Percentiles rank a stretch among this genome's conserved stretches.
Evolutionary conservation across 148 eudicot genomes (phyloP).

Genomic region (Dysphania ambrosioides): DNA sequence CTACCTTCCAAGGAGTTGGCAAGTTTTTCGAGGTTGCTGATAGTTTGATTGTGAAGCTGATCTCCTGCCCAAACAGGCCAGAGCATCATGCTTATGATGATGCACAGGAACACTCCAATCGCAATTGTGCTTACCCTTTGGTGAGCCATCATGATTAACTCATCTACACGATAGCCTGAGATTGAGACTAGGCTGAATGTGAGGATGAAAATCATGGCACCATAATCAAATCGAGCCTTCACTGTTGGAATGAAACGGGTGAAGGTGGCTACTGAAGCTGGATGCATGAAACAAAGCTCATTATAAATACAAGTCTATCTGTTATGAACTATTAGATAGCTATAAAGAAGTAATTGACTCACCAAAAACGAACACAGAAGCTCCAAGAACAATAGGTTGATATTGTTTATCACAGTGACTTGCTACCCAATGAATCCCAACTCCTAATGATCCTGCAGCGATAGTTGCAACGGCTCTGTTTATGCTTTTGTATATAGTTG

Average conservation of each 20-base stretch:
- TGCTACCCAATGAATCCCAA: slow-evolving; percentile 78
- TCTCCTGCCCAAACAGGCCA: slow-evolving; percentile 87
- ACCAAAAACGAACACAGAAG: slow-evolving; percentile 63
- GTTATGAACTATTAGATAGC: background rate
- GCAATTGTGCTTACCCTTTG: slow-evolving; percentile 59
- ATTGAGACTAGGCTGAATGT: slow-evolving; percentile 82
- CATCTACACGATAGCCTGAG: slow-evolving; percentile 79
- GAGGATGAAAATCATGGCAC: slow-evolving; percentile 85
- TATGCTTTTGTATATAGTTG: slow-evolving; percentile 61
- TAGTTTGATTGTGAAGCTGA: slow-evolving; percentile 59
- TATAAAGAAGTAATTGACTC: slow-evolving; percentile 2
- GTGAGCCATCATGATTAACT: slow-evolving; percentile 63
- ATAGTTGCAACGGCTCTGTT: slow-evolving; percentile 61
- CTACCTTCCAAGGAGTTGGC: slow-evolving; percentile 73
- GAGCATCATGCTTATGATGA: slow-evolving; percentile 55
- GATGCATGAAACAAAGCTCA: slow-evolving; percentile 4
- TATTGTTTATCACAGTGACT: slow-evolving; percentile 47
- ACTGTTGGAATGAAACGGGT: slow-evolving; percentile 75
- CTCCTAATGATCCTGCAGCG: slow-evolving; percentile 65
- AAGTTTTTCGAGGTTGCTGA: slow-evolving; percentile 60
- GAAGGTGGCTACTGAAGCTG: slow-evolving; percentile 77
- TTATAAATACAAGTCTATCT: background rate
- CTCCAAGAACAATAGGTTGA: slow-evolving; percentile 63
- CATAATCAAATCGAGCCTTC: slow-evolving; percentile 81
- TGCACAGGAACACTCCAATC: slow-evolving; percentile 71